Percentiles rank a stretch among this genome's conserved stretches.
These are phyloP conservation scores for Penicillium brasilianum DNA, from an alignment of 2,329 filamentous ascomycete genomes.

Conservation along the genomic window DNA sequence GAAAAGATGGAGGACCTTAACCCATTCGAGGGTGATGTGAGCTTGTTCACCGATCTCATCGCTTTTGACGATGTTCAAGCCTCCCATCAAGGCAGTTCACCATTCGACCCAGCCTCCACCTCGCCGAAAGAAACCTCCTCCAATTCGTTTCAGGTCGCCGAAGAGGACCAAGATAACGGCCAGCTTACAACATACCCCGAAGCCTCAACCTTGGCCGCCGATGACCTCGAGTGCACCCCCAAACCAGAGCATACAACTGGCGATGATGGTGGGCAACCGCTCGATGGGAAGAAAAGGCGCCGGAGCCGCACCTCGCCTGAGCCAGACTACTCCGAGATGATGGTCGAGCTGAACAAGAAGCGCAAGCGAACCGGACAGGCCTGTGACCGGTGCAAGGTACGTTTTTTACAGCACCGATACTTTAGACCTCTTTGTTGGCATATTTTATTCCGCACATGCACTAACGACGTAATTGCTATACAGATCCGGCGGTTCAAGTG, in stretches of 20 bases:
- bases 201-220: neutral
- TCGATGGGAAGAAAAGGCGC: neutral
- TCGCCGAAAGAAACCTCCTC: neutral
- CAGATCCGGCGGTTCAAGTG: constrained; percentile 1
- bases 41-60: neutral
- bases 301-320: constrained; percentile 7
- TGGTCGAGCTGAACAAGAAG: neutral
- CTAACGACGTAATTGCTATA: neutral
- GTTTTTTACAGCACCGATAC: neutral
- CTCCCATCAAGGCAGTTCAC: neutral
- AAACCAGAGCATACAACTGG: neutral
- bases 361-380: constrained; percentile 15
- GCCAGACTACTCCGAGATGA: constrained; percentile 10
- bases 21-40: neutral
- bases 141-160: neutral
- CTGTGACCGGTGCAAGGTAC: constrained; percentile 25
- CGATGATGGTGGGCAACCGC: neutral
- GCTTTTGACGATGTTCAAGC: neutral
- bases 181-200: neutral
- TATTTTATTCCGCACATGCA: neutral
- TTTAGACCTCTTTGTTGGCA: neutral
- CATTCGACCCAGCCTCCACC: neutral
- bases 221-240: neutral
- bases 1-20: neutral
- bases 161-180: too few relatives aligned